A percentile compares a stretch with the other conserved stretches of the same genome.
Evolutionary conservation across 192 early-diverging fungal species (phyloP).

Genomic region (Coemansia sp.): DNA sequence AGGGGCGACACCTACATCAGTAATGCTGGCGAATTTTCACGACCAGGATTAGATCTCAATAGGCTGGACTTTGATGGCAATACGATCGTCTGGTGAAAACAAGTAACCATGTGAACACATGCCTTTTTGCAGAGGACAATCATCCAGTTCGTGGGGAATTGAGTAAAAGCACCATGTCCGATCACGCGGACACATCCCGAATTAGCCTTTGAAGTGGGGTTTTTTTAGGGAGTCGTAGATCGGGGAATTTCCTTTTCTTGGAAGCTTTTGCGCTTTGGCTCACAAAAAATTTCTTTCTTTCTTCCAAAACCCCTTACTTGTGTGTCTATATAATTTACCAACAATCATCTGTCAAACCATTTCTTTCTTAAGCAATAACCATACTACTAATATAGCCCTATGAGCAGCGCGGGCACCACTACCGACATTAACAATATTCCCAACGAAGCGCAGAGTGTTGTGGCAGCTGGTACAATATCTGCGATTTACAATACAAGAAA

Average conservation of each 20-base stretch:
- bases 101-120: background rate
- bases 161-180: background rate
- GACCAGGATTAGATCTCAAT: conserved; percentile 37
- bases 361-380: background rate
- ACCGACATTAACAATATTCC: background rate
- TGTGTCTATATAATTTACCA: too few species aligned
- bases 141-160: background rate
- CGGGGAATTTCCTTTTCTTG: background rate
- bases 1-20: conserved; percentile 4
- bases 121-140: background rate
- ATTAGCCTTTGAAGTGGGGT: background rate
- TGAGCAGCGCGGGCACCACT: background rate
- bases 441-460: background rate
- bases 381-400: background rate
- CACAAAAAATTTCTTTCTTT: background rate
- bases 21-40: conserved; percentile 19
- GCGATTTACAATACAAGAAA: conserved; percentile 1
- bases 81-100: conserved; percentile 16
- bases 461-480: background rate
- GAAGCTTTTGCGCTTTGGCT: background rate
- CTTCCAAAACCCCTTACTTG: background rate
- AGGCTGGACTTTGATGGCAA: conserved; percentile 22
- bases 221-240: background rate
- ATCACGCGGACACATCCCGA: background rate
- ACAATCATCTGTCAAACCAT: too few species aligned